Evolutionary conservation across 2,329 filamentous ascomycete genomes (phyloP), one percentile per base, ranked within the genome.

Genomic region (Xylaria polymorpha): DNA sequence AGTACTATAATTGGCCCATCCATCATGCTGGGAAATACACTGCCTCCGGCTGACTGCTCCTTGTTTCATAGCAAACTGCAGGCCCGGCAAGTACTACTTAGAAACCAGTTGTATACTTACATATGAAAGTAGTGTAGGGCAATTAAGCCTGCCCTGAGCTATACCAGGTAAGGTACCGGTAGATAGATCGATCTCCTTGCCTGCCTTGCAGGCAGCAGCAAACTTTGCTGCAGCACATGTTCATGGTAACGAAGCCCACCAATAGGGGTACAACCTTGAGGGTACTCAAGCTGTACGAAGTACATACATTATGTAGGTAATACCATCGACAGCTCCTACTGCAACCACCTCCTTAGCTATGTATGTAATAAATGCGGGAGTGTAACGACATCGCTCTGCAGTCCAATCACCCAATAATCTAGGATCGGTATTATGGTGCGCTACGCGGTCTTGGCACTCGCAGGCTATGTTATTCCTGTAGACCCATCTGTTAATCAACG

Each of bases 401-500:
- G 59, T 46, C 35, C 46, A 61, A 43, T 43, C 50, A 37, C 51
- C 7, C 29, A 20, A 22, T 29, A 29, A n/a, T 25, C 35, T 35
- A 32, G 18, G 18, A 35, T 53, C 44, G 46, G 62, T 59, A 25
- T 39, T 14, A 59, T 37, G 55, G 8, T 32, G 57, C 35, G 46
- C 46, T 37, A 53, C 25, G 25, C 25, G 20, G 18, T n/a, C 46
- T 29, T 32, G 53, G 35, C n/a, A 4, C 35, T 39, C 37, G 22
- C 22, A 15, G 37, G 51, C 41, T 48, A n/a, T 48, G 41, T 57
- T 46, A 12, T 37, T 44, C 25, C 48, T n/a, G 20, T 6, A 37
- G 22, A 25, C 55, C 37, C 37, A 60, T 59, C 43, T 44, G 37
- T 53, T 55, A 46, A 65, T 65, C 56, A 15, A 20, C 14, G 12